Evolutionary conservation across 23 red algal genomes (phyloP).

Genomic region (Cyanidioschyzon merolae): DNA sequence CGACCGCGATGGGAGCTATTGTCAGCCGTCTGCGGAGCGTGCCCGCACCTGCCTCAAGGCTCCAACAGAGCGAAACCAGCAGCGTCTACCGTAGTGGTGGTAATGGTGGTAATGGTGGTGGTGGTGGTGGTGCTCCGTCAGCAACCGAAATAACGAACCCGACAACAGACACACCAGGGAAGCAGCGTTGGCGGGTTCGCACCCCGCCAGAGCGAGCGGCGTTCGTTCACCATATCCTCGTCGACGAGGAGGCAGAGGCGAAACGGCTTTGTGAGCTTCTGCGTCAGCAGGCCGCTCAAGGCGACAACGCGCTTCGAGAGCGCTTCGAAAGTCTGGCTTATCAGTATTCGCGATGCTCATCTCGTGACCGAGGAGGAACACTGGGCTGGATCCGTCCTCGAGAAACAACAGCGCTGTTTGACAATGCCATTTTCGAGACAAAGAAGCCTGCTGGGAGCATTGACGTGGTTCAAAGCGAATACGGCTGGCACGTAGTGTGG

Average conservation of each 20-base stretch:
- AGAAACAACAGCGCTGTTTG: neutral
- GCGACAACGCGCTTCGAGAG: neutral
- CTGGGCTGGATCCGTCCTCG: conserved; percentile 11
- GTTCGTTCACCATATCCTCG: neutral
- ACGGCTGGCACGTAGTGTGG: conserved; percentile 9
- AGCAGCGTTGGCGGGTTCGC: conserved; percentile 8
- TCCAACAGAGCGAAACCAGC: too few relatives aligned
- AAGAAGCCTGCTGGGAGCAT: neutral
- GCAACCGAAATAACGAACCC: too few relatives aligned
- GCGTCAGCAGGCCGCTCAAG: neutral
- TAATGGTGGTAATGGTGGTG: too few relatives aligned
- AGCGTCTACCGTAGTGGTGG: too few relatives aligned
- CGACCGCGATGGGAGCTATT: too few relatives aligned
- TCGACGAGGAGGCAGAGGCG: conserved; percentile 10
- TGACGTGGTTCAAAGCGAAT: neutral
- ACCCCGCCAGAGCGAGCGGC: neutral
- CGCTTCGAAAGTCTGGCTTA: neutral
- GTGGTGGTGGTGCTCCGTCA: too few relatives aligned
- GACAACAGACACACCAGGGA: too few relatives aligned
- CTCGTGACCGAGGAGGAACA: neutral
- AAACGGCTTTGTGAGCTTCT: neutral
- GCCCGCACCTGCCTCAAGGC: too few relatives aligned
- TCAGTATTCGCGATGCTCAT: neutral
- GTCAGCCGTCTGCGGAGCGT: too few relatives aligned
- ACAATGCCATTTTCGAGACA: neutral